Base-by-base conservation (phyloP, 441 rosid species). In the California macrophylla region DNA sequence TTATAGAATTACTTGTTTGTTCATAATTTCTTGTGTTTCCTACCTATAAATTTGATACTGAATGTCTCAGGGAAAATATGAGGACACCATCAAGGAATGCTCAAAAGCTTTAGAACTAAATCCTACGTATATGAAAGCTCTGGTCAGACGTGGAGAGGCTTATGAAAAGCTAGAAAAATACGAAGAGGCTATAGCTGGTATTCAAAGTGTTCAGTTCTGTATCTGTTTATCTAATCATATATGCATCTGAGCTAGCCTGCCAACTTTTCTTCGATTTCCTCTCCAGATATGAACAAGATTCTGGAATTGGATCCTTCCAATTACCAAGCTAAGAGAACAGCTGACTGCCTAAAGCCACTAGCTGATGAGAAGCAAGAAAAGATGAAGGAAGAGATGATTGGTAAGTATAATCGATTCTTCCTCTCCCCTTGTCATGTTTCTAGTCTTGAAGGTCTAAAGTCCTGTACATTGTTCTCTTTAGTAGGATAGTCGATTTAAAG, bases 331-430 rank as follows among this genome's bases (percentile, higher is more conserved):
- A 81, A 75, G 77, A 90, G 76, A 79, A 60, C 87, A 40, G 89
- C 89, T 72, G 64, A 64, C 58, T 85, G 83, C 12, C 78, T 94
- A 83, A 91, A 90, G 73, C 97, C 97, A 62, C 77, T 91, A 66
- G 96, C 97, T 79, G 97, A 86, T 0, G 89, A 85, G 69, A 91
- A 91, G 80, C 80, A 88, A 76, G 97, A 90, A 80, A 87, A 90
- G 80, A 87, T 91, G 98, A 94, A 94, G 84, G 96, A 91, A 75
- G 98, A 94, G 85, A 91, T 90, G 93, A 82, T 91, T 63, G 89
- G 98, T 94, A 82, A 81, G 88, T 66, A 71, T 38, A n/a, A 62
- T 4, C 12, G 68, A 42, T 64, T 21, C 25, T 29, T 34, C 34
- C n/a, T n/a, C n/a, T n/a, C n/a, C 32, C 50, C 3, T 16, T 66